A percentile compares a stretch with the other conserved stretches of the same genome.
Evolutionary conservation across 2,329 filamentous ascomycete species (phyloP).

Genomic region (Venturia carpophila): DNA sequence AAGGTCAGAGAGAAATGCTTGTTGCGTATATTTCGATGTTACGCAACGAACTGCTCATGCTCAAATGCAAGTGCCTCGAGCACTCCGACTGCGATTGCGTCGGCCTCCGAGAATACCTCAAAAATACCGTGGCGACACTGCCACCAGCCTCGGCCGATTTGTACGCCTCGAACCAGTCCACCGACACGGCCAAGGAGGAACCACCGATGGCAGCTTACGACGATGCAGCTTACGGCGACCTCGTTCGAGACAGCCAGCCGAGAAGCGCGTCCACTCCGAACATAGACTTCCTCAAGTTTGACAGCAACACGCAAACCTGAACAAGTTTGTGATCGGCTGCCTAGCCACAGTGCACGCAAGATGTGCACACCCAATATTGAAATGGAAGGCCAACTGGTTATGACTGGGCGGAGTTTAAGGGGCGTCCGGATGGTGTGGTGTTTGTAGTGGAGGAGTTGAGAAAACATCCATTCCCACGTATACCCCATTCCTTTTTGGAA

Average conservation of each 20-base stretch:
- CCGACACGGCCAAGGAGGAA: neutral
- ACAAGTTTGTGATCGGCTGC: neutral
- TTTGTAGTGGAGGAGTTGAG: too few species aligned
- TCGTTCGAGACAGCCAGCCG: neutral
- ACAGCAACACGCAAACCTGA: neutral
- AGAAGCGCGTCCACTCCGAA: neutral
- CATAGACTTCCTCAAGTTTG: neutral
- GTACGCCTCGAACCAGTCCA: neutral
- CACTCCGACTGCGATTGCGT: conserved; percentile 33
- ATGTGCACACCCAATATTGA: too few species aligned
- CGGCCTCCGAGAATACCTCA: conserved; percentile 32
- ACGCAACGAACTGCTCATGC: conserved; percentile 30
- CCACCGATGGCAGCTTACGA: neutral
- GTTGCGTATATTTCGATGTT: conserved; percentile 30
- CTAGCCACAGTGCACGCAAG: neutral
- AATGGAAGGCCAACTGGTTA: too few species aligned
- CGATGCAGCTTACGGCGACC: neutral
- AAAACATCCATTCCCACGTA: too few species aligned
- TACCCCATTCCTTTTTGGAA: too few species aligned
- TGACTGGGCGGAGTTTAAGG: too few species aligned
- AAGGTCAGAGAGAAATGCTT: conserved; percentile 29
- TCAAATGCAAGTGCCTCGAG: conserved; percentile 32
- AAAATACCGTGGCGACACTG: conserved; percentile 13
- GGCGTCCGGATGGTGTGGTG: too few species aligned
- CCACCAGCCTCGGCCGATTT: conserved; percentile 9